phyloP scores from a whole-genome alignment of 2,329 filamentous ascomycete genomes.

The Cercospora janseana region DNA sequence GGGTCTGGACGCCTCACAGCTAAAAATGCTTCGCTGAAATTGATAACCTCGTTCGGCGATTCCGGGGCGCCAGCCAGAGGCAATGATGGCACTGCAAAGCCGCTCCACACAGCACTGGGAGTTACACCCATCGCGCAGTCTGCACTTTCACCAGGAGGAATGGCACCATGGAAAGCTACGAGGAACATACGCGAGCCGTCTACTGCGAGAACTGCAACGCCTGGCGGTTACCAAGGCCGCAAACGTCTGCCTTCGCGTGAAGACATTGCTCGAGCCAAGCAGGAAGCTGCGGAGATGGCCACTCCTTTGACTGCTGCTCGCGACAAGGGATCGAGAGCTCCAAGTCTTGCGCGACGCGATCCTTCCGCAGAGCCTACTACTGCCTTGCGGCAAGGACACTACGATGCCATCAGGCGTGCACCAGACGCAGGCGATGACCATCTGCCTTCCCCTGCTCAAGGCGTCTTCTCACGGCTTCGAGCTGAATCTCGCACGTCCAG shows the following conservation, averaged over 20 bases:
- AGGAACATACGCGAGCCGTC: conserved; percentile 45
- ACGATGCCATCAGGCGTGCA: conserved; percentile 22
- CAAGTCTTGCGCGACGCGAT: conserved; percentile 18
- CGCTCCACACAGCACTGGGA: conserved; percentile 43
- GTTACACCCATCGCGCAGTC: conserved; percentile 79
- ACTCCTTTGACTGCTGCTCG: conserved; percentile 65
- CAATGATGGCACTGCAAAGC: conserved; percentile 10
- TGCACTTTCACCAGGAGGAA: conserved; percentile 64
- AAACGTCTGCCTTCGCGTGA: conserved; percentile 67
- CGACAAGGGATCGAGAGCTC: conserved; percentile 33
- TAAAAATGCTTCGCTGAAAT: conserved; percentile 80
- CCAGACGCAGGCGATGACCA: conserved; percentile 35
- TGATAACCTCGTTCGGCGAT: conserved; percentile 85
- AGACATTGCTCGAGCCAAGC: conserved; percentile 42
- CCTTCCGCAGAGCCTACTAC: conserved; percentile 33
- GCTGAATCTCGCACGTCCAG: conserved; percentile 62
- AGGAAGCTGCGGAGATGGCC: conserved; percentile 59
- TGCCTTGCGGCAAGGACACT: conserved; percentile 26
- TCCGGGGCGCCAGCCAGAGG: conserved; percentile 54
- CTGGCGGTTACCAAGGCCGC: conserved; percentile 56
- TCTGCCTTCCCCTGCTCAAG: conserved; percentile 67
- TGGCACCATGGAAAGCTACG: conserved; percentile 40
- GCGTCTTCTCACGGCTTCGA: conserved; percentile 61
- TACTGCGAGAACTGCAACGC: conserved; percentile 57
- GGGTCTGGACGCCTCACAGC: conserved; percentile 56